Conservation (phyloP, 805 yeast genomes). For the Monosporozyma servazzii region DNA sequence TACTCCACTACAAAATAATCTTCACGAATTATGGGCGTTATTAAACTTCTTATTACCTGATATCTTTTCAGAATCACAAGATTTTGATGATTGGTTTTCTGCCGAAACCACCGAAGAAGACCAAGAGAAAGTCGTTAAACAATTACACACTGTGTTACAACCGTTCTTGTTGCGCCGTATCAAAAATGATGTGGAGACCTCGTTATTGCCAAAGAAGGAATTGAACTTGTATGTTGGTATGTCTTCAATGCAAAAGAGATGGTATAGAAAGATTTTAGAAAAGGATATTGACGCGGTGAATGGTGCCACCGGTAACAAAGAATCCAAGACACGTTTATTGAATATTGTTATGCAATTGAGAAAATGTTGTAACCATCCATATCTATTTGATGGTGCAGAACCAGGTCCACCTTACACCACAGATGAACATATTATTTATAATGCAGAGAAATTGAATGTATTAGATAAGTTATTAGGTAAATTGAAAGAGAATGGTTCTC, state of each 20-base stretch:
- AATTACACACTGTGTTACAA: constrained; percentile 63
- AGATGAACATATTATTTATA: constrained; percentile 70
- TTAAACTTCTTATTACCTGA: constrained; percentile 71
- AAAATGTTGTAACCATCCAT: constrained; percentile 81
- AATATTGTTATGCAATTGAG: constrained; percentile 80
- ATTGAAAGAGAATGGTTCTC: constrained; percentile 57
- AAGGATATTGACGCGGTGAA: constrained; percentile 79
- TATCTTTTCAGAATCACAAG: constrained; percentile 61
- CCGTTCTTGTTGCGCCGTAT: constrained; percentile 72
- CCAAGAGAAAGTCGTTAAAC: constrained; percentile 50
- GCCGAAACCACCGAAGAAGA: constrained; percentile 33
- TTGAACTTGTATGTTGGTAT: constrained; percentile 63
- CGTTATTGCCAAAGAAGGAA: constrained; percentile 67
- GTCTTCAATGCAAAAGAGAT: constrained; percentile 69
- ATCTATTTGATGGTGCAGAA: constrained; percentile 78
- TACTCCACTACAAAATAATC: constrained; percentile 71
- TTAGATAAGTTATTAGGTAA: constrained; percentile 58
- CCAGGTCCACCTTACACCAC: constrained; percentile 86
- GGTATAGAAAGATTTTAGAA: constrained; percentile 70
- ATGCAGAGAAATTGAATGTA: constrained; percentile 63
- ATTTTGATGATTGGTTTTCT: constrained; percentile 70
- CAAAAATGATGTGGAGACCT: constrained; percentile 73
- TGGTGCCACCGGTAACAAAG: constrained; percentile 69
- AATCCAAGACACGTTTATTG: constrained; percentile 63
- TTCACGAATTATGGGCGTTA: constrained; percentile 76